Conservation (phyloP, 2,329 filamentous ascomycete species). For the Verticillium klebahnii region DNA sequence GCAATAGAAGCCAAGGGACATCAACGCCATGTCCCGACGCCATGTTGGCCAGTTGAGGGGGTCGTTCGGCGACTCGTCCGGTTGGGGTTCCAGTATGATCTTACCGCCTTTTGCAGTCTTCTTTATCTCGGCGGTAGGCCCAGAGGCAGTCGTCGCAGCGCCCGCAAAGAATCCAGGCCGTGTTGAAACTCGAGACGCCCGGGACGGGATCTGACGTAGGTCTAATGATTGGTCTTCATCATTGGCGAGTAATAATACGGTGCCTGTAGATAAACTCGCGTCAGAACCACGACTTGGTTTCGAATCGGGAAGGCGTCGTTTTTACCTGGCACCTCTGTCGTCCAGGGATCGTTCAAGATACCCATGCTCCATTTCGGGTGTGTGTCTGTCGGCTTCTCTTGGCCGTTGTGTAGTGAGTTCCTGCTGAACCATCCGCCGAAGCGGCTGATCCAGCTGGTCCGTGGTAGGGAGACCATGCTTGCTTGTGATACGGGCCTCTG, state of each 20-base stretch:
- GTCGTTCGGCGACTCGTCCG: slow-evolving; percentile 85
- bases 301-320: not conserved
- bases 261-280: slow-evolving; percentile 33
- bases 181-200: slow-evolving; percentile 55
- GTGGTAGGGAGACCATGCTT: no score
- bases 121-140: slow-evolving; percentile 34
- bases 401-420: no score
- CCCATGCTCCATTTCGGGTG: slow-evolving; percentile 59
- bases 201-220: slow-evolving; percentile 49
- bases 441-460: no score
- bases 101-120: slow-evolving; percentile 78
- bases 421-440: no score
- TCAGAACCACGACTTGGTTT: not conserved
- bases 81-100: slow-evolving; percentile 87
- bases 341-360: slow-evolving; percentile 75
- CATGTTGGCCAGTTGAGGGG: slow-evolving; percentile 87
- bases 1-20: slow-evolving; percentile 87
- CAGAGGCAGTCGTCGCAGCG: slow-evolving; percentile 8
- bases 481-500: no score
- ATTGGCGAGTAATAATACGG: slow-evolving; percentile 51
- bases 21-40: slow-evolving; percentile 72
- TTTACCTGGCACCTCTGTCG: slow-evolving; percentile 82
- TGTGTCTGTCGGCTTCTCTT: no score
- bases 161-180: slow-evolving; percentile 33
- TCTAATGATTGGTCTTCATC: slow-evolving; percentile 56